Evolutionary conservation across 208 protist genomes (phyloP).

Genomic region (Cochliopodium minus): DNA sequence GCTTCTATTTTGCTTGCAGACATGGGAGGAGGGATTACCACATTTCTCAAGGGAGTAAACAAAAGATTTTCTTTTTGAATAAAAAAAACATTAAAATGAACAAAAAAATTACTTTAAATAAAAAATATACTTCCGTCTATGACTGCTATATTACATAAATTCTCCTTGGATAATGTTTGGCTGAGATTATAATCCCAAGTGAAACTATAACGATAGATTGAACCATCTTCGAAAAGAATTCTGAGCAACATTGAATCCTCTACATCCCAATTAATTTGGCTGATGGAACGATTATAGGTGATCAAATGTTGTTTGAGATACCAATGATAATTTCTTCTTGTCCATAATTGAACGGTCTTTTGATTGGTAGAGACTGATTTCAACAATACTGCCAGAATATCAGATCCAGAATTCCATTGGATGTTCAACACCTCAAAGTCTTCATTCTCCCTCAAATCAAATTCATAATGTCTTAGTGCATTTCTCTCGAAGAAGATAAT

Average conservation of each 20-base stretch:
- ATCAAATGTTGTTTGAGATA: slow-evolving; percentile 9
- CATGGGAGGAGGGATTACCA: background rate
- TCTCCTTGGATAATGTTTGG: background rate
- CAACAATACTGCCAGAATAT: background rate
- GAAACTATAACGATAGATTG: background rate
- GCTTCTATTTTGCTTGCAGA: background rate
- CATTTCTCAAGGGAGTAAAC: background rate
- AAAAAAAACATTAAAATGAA: too few relatives aligned
- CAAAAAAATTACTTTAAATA: too few relatives aligned
- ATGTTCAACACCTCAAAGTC: background rate
- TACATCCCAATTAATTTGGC: background rate
- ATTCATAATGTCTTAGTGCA: slow-evolving; percentile 7
- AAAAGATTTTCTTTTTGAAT: too few relatives aligned
- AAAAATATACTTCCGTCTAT: background rate
- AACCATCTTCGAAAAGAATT: background rate
- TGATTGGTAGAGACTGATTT: background rate
- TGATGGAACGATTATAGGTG: background rate
- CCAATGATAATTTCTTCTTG: slow-evolving; percentile 14
- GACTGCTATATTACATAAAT: background rate
- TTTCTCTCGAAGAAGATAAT: slow-evolving; percentile 2
- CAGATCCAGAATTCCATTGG: background rate
- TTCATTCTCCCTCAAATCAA: background rate
- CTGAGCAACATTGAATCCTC: background rate
- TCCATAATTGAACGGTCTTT: background rate
- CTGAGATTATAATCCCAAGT: background rate